Percentiles rank a stretch among this genome's conserved stretches.
Conservation (phyloP, 768 basidiomycete species). For the Russula griseocarnosa region DNA sequence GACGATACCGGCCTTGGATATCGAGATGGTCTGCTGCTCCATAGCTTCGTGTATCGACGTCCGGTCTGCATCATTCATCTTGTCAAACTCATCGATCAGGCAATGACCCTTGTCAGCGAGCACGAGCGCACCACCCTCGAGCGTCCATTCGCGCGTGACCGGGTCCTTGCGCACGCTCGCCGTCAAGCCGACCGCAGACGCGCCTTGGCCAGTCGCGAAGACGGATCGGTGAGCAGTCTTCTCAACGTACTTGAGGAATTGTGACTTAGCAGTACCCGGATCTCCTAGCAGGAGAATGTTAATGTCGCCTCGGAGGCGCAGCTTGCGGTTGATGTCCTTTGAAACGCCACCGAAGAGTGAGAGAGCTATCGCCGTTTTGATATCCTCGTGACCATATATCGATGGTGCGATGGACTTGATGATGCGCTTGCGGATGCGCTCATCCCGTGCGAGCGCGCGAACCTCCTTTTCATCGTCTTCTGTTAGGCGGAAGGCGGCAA, state of each 20-base stretch:
- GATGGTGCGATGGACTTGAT: slow-evolving; percentile 98
- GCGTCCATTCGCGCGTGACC: slow-evolving; percentile 95
- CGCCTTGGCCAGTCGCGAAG: slow-evolving; percentile 97
- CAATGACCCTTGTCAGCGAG: slow-evolving; percentile 97
- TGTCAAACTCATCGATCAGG: slow-evolving; percentile 98
- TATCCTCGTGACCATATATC: slow-evolving; percentile 98
- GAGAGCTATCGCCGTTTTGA: slow-evolving; percentile 95
- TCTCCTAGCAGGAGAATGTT: slow-evolving; percentile 95
- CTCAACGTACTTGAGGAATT: slow-evolving; percentile 98
- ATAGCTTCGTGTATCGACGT: slow-evolving; percentile 99
- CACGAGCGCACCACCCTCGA: slow-evolving; percentile 98
- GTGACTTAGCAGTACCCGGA: slow-evolving; percentile 98
- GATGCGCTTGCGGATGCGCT: slow-evolving; percentile 94
- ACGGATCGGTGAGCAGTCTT: slow-evolving; percentile 98
- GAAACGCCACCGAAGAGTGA: slow-evolving; percentile 91
- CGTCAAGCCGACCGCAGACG: slow-evolving; percentile 96
- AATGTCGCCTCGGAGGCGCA: slow-evolving; percentile 95
- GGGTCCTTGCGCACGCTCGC: slow-evolving; percentile 99
- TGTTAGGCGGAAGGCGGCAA: slow-evolving; percentile 95
- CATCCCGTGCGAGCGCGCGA: slow-evolving; percentile 79
- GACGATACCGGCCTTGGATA: slow-evolving; percentile 97
- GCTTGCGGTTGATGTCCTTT: slow-evolving; percentile 96
- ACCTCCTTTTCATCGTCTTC: slow-evolving; percentile 97
- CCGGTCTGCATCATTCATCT: slow-evolving; percentile 98
- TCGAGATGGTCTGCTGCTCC: slow-evolving; percentile 99